These are phyloP conservation scores for Didymella exigua DNA, from an alignment of 2,329 filamentous ascomycete species.

Conservation along the genomic window DNA sequence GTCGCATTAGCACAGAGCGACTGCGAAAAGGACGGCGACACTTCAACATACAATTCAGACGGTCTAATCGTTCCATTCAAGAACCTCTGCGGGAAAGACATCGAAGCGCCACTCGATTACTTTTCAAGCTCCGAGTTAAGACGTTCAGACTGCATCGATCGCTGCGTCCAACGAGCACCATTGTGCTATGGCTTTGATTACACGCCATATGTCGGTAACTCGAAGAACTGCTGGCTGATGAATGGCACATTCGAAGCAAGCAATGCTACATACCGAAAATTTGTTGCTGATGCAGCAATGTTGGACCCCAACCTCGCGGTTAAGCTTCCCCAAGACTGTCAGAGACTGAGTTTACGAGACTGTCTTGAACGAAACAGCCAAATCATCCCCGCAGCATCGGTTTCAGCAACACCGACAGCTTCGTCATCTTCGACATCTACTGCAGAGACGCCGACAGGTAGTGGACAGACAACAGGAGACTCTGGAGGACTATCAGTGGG, in stretches of 20 bases:
- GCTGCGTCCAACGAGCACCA: slow-evolving; percentile 14
- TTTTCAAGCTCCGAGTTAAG: not conserved
- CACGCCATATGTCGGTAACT: not conserved
- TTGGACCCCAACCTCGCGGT: not conserved
- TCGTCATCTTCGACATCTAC: not conserved
- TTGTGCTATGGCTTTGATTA: slow-evolving; percentile 19
- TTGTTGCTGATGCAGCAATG: slow-evolving; percentile 11
- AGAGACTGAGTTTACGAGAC: not conserved
- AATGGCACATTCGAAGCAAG: slow-evolving; percentile 5
- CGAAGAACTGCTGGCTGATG: slow-evolving; percentile 15
- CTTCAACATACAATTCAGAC: not conserved
- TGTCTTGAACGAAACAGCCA: not conserved
- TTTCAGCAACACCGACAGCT: not conserved
- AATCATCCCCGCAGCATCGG: not conserved
- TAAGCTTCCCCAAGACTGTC: not conserved
- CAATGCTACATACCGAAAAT: not conserved
- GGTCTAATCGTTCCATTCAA: slow-evolving; percentile 8
- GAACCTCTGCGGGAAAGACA: slow-evolving; percentile 20
- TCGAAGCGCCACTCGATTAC: slow-evolving; percentile 14
- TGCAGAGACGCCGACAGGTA: not conserved
- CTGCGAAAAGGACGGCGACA: not conserved
- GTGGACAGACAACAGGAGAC: not conserved
- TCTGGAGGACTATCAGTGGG: not conserved
- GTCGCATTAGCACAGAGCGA: not conserved
- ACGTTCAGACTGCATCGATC: slow-evolving; percentile 9